These are phyloP conservation scores for Omphalea diandra DNA, from an alignment of 441 rosid genomes.

Conservation along the genomic window DNA sequence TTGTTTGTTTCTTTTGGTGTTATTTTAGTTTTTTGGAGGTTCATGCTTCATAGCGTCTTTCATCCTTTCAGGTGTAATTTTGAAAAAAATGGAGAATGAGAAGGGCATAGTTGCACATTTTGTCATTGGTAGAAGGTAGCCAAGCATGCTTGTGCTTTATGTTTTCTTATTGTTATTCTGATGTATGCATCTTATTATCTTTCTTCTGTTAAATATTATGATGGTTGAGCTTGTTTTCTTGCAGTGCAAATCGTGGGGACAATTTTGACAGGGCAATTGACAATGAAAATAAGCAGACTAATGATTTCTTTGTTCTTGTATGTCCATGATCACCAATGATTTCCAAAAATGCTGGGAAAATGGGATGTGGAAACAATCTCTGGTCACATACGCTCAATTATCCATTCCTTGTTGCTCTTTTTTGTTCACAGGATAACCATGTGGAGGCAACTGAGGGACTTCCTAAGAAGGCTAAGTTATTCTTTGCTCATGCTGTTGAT, in stretches of 20 bases:
- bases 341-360: not conserved
- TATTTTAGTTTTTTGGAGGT: slow-evolving; percentile 9
- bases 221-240: slow-evolving; percentile 25
- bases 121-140: slow-evolving; percentile 83
- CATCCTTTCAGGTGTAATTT: slow-evolving; percentile 43
- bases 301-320: slow-evolving; percentile 87
- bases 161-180: not conserved
- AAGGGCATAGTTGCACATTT: slow-evolving; percentile 74
- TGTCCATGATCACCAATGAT: slow-evolving; percentile 23
- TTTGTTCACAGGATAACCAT: slow-evolving; percentile 52
- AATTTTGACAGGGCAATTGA: slow-evolving; percentile 71
- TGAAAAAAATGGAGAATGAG: slow-evolving; percentile 59
- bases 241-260: slow-evolving; percentile 82
- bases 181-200: not conserved
- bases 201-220: slow-evolving; percentile 15
- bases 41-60: slow-evolving; percentile 9
- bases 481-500: slow-evolving; percentile 61
- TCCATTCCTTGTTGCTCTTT: slow-evolving; percentile 12
- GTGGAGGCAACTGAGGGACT: slow-evolving; percentile 63
- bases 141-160: not conserved
- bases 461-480: slow-evolving; percentile 65
- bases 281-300: slow-evolving; percentile 64
- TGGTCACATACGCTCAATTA: slow-evolving; percentile 14
- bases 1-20: not conserved
- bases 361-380: slow-evolving; percentile 1